phyloP scores from a whole-genome alignment of 257 asterid species.

The Buddleja alternifolia region DNA sequence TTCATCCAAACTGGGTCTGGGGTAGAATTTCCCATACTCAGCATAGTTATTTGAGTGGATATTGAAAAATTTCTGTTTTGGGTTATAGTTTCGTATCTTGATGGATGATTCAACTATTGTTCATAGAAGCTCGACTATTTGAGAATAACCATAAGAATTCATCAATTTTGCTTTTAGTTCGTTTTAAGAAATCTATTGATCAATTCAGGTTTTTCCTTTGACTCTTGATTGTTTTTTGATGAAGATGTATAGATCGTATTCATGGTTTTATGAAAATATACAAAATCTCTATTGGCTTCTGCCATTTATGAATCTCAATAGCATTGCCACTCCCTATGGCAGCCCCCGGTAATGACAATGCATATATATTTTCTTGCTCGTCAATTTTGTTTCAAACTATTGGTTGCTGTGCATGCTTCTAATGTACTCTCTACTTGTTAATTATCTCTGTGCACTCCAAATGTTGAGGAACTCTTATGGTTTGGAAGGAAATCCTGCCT shows the following conservation, averaged over 20 bases:
- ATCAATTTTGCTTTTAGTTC: background rate
- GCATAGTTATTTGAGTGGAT: no score
- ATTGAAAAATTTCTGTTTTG: no score
- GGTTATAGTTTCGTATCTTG: no score
- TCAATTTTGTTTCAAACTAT: background rate
- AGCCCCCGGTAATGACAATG: background rate
- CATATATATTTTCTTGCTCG: background rate
- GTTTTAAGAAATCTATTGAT: constrained; percentile 1
- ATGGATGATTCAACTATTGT: no score
- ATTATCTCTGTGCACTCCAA: background rate
- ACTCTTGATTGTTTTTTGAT: background rate
- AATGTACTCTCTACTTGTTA: background rate
- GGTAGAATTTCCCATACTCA: no score
- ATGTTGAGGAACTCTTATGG: constrained; percentile 12
- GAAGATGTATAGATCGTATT: background rate
- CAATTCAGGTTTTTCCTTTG: background rate
- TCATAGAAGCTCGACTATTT: no score
- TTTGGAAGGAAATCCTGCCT: background rate
- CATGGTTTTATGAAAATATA: background rate
- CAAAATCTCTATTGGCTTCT: background rate
- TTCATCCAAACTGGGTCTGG: no score
- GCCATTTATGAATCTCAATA: background rate
- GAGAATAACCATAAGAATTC: no score
- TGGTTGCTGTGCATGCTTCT: background rate
- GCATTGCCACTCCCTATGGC: background rate